Evolutionary conservation across 345 rosid genomes (phyloP).

Genomic region (Mercurialis annua): DNA sequence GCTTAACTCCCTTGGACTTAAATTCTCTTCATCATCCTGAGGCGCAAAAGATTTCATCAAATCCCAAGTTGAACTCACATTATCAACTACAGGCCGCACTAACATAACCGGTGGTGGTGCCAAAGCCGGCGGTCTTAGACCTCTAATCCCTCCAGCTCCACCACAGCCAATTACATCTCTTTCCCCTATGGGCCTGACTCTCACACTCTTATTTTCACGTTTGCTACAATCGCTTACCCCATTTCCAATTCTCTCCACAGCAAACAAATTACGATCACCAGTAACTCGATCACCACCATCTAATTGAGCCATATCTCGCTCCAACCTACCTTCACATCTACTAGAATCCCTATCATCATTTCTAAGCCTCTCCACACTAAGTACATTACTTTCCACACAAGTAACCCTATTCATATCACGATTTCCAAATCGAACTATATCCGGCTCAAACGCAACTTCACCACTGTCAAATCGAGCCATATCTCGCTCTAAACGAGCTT

Average conservation of each 20-base stretch:
- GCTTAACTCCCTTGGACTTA: not conserved
- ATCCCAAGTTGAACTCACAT: conserved; percentile 32
- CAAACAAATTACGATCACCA: too few species aligned
- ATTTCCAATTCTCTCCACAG: not conserved
- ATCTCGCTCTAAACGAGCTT: not conserved
- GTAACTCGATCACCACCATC: too few species aligned
- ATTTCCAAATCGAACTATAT: too few species aligned
- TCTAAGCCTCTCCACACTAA: not conserved
- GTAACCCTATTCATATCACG: too few species aligned
- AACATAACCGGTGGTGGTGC: conserved; percentile 30
- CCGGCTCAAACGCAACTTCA: too few species aligned
- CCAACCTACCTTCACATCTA: not conserved
- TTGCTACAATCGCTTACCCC: too few species aligned
- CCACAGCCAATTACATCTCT: too few species aligned
- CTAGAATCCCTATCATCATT: too few species aligned
- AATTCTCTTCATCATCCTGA: not conserved
- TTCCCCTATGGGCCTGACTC: not conserved
- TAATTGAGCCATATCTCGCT: too few species aligned
- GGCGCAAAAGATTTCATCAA: conserved; percentile 26
- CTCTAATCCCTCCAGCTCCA: conserved; percentile 22
- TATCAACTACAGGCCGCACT: conserved; percentile 17
- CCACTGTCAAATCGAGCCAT: too few species aligned
- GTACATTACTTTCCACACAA: too few species aligned
- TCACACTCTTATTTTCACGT: not conserved
- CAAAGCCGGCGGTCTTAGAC: conserved; percentile 29